Percentiles rank a stretch among this genome's conserved stretches.
phyloP scores from a whole-genome alignment of 2,329 filamentous ascomycete species.

The Alternaria longipes region DNA sequence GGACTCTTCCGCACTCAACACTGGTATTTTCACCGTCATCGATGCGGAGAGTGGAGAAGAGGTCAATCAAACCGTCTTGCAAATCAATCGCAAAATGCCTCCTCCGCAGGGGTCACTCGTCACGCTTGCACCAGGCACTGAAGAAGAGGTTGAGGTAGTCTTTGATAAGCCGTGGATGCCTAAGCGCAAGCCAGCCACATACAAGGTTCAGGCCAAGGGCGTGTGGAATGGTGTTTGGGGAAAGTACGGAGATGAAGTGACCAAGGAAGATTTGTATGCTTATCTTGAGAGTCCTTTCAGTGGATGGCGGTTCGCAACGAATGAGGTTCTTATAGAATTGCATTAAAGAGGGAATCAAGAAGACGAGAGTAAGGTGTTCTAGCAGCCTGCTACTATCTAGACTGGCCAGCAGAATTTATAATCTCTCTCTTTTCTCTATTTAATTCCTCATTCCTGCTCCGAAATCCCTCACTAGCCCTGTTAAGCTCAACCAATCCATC shows the following conservation, averaged over 20 bases:
- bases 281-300: constrained; percentile 38
- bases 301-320: constrained; percentile 35
- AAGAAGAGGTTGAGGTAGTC: constrained; percentile 47
- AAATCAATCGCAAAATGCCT: constrained; percentile 51
- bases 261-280: constrained; percentile 36
- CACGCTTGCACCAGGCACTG: constrained; percentile 46
- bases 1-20: constrained; percentile 49
- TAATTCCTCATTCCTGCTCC: not conserved
- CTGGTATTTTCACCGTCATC: constrained; percentile 50
- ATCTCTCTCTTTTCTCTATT: not conserved
- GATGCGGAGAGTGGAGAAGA: constrained; percentile 38
- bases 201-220: constrained; percentile 49
- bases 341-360: constrained; percentile 4
- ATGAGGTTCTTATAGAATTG: constrained; percentile 35
- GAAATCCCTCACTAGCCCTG: not conserved
- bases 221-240: constrained; percentile 50
- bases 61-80: constrained; percentile 42
- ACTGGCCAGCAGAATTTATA: not conserved
- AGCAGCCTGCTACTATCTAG: not conserved
- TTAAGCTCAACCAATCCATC: not conserved
- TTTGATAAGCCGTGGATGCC: constrained; percentile 53
- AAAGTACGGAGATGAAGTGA: constrained; percentile 31
- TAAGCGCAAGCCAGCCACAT: constrained; percentile 45
- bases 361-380: not conserved
- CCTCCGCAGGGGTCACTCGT: constrained; percentile 48